Conservation (phyloP, 2,329 filamentous ascomycete species). For the Lanzia echinophila region DNA sequence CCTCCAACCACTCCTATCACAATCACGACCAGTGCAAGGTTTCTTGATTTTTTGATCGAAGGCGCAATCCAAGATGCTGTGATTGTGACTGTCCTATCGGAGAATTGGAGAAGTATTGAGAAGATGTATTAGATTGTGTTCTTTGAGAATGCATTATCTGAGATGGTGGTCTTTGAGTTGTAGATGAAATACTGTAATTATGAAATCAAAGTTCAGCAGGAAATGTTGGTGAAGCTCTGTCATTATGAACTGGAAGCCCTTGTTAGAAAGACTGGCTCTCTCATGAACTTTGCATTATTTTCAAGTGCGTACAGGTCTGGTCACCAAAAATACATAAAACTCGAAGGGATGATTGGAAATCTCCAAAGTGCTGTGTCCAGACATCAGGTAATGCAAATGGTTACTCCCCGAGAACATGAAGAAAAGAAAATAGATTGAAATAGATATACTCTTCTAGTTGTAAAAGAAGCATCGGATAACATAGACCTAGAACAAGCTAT, state of each 20-base stretch:
- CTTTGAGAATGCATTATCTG: background rate
- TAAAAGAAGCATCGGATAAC: too few species aligned
- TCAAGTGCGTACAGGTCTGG: constrained; percentile 2
- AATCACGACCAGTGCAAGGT: background rate
- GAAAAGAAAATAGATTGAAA: too few species aligned
- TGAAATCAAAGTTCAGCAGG: background rate
- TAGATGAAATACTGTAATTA: background rate
- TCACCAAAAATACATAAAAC: too few species aligned
- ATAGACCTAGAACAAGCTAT: too few species aligned
- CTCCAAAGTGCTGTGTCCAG: constrained; percentile 3
- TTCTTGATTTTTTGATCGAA: background rate
- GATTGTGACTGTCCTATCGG: background rate
- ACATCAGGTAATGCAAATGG: constrained; percentile 4
- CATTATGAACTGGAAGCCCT: background rate
- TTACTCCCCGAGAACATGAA: too few species aligned
- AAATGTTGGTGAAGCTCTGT: background rate
- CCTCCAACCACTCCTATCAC: background rate
- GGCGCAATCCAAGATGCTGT: background rate
- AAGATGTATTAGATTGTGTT: background rate
- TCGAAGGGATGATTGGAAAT: constrained; percentile 2
- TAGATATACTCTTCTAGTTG: too few species aligned
- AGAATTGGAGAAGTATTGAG: background rate
- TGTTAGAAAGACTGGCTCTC: background rate
- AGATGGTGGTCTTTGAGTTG: background rate
- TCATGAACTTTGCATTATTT: constrained; percentile 1